These are phyloP conservation scores for Coemansia sp. DNA, from an alignment of 371 early-diverging fungal genomes.

Conservation along the genomic window DNA sequence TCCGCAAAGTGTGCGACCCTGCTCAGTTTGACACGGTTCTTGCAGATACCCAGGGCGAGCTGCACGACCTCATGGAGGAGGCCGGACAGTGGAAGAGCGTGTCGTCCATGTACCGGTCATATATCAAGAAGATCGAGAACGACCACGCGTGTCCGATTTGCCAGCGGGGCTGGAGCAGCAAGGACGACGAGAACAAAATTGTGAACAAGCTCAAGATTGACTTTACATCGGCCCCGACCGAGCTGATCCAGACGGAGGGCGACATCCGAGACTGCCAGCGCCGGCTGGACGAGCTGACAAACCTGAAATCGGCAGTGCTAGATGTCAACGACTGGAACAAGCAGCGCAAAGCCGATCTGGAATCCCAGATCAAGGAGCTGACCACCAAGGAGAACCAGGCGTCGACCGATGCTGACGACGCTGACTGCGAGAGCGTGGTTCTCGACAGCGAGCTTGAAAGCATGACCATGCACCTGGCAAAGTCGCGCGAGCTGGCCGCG, in stretches of 20 bases:
- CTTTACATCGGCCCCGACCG: slow-evolving; percentile 54
- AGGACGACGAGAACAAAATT: slow-evolving; percentile 57
- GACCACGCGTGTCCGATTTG: slow-evolving; percentile 72
- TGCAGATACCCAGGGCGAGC: slow-evolving; percentile 31
- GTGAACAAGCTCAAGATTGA: slow-evolving; percentile 52
- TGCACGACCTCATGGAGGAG: slow-evolving; percentile 40
- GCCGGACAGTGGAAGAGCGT: slow-evolving; percentile 55
- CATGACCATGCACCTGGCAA: slow-evolving; percentile 34
- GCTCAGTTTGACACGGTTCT: slow-evolving; percentile 17
- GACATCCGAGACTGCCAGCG: slow-evolving; percentile 48
- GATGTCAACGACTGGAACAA: slow-evolving; percentile 51
- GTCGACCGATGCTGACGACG: slow-evolving; percentile 44
- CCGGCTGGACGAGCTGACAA: slow-evolving; percentile 48
- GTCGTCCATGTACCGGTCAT: slow-evolving; percentile 61
- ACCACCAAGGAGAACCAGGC: slow-evolving; percentile 48
- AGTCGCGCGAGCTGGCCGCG: slow-evolving; percentile 44
- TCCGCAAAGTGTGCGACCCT: slow-evolving; percentile 18
- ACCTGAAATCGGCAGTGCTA: slow-evolving; percentile 52
- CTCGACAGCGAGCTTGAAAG: slow-evolving; percentile 44
- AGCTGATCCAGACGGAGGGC: slow-evolving; percentile 47
- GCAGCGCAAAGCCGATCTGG: slow-evolving; percentile 48
- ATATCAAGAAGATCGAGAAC: slow-evolving; percentile 53
- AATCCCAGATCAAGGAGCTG: slow-evolving; percentile 53
- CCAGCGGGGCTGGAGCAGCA: slow-evolving; percentile 56
- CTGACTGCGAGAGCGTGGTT: slow-evolving; percentile 41